Conservation (phyloP, 192 early-diverging fungal genomes). For the Podila epigama region DNA sequence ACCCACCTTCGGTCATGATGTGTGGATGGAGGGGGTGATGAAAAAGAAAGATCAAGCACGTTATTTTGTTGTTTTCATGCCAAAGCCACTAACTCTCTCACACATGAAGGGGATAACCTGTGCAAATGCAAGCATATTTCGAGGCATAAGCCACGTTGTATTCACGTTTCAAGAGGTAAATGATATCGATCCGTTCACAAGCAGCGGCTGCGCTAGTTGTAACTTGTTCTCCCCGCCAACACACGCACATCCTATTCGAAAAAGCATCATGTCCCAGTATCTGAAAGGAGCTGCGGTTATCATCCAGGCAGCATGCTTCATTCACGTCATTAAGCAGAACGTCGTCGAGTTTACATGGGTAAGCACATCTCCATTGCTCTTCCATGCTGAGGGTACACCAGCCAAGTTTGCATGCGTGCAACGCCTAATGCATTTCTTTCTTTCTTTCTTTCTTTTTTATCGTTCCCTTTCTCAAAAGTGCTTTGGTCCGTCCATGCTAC, state of each 20-base stretch:
- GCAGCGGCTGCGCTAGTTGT: too few relatives aligned
- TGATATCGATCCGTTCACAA: too few relatives aligned
- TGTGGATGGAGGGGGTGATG: slow-evolving; percentile 45
- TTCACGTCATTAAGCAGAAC: slow-evolving; percentile 76
- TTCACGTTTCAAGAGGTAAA: too few relatives aligned
- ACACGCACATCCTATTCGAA: not conserved
- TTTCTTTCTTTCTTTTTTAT: slow-evolving; percentile 1
- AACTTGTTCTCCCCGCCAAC: not conserved
- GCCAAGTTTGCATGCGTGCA: slow-evolving; percentile 81
- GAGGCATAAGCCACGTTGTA: too few relatives aligned
- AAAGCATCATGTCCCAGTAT: slow-evolving; percentile 19
- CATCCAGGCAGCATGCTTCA: slow-evolving; percentile 71
- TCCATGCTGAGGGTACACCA: too few relatives aligned
- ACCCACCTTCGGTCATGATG: slow-evolving; percentile 49
- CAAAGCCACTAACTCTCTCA: too few relatives aligned
- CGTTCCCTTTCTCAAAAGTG: slow-evolving; percentile 49
- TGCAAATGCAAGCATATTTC: too few relatives aligned
- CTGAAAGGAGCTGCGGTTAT: slow-evolving; percentile 35
- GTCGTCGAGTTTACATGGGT: slow-evolving; percentile 81
- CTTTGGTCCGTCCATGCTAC: slow-evolving; percentile 91
- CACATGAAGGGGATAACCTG: too few relatives aligned
- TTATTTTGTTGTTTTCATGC: too few relatives aligned
- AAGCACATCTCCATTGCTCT: slow-evolving; percentile 23
- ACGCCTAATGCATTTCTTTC: not conserved
- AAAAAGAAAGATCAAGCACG: slow-evolving; percentile 10